These are phyloP conservation scores for Malus asiatica DNA, from an alignment of 306 rosid species.

Conservation along the genomic window DNA sequence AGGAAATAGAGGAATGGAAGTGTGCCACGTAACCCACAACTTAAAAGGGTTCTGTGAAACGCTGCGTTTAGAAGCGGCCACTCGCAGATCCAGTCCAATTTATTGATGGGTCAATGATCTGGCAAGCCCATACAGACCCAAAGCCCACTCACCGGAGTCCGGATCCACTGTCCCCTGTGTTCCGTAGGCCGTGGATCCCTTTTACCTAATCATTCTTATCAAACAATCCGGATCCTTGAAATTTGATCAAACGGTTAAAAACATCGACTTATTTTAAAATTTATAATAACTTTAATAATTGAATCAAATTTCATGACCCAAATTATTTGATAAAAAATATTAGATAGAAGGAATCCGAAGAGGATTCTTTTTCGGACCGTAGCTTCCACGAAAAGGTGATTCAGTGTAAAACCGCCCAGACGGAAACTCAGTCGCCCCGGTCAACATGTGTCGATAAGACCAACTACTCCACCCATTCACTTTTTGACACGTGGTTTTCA, in stretches of 20 bases:
- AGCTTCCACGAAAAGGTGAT: neutral
- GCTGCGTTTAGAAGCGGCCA: no score
- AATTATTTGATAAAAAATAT: fast-evolving
- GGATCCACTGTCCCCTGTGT: neutral
- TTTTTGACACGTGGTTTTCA: neutral
- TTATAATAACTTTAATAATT: no score
- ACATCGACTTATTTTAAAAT: fast-evolving
- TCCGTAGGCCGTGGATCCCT: neutral
- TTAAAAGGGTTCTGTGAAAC: neutral
- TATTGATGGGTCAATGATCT: neutral
- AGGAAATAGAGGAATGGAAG: neutral
- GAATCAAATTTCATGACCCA: fast-evolving
- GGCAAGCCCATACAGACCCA: neutral
- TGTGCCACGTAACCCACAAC: neutral
- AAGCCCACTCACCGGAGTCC: neutral
- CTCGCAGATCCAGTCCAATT: neutral
- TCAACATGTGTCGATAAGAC: neutral
- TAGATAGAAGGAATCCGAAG: fast-evolving
- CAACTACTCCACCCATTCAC: neutral
- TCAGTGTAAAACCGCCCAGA: neutral
- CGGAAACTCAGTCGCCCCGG: neutral
- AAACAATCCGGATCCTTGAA: fast-evolving
- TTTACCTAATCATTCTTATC: fast-evolving
- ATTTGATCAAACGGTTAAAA: fast-evolving
- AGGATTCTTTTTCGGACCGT: neutral